Evolutionary conservation across 2,329 filamentous ascomycete species (phyloP).

Genomic region (Colletotrichum liriopes): DNA sequence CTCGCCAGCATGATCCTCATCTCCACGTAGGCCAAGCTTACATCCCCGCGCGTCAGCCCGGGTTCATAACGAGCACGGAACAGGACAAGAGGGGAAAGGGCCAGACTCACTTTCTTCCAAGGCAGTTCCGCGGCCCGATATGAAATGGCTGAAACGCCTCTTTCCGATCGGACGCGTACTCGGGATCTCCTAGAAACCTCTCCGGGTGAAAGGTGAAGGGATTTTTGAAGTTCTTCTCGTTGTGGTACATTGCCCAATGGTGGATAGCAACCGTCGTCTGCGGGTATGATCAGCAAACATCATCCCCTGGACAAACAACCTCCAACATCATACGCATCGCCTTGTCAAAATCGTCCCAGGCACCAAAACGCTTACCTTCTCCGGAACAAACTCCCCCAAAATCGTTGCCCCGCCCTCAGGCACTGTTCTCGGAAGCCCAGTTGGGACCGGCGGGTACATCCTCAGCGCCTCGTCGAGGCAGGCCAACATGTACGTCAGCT

Average conservation of each 20-base stretch:
- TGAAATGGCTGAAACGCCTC: slow-evolving; percentile 50
- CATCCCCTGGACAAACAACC: neutral
- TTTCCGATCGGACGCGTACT: slow-evolving; percentile 46
- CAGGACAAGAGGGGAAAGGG: neutral
- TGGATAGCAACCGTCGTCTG: slow-evolving; percentile 57
- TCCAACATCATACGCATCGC: neutral
- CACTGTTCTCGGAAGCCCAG: slow-evolving; percentile 48
- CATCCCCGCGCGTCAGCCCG: neutral
- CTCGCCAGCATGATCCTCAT: slow-evolving; percentile 64
- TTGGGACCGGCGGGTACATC: slow-evolving; percentile 53
- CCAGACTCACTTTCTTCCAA: slow-evolving; percentile 52
- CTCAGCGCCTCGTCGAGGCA: slow-evolving; percentile 60
- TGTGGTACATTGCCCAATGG: slow-evolving; percentile 48
- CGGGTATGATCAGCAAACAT: neutral
- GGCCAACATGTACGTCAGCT: slow-evolving; percentile 57
- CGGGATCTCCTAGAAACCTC: slow-evolving; percentile 51
- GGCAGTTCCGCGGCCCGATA: slow-evolving; percentile 50
- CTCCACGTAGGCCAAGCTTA: slow-evolving; percentile 61
- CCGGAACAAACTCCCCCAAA: slow-evolving; percentile 51
- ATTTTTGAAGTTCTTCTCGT: slow-evolving; percentile 57
- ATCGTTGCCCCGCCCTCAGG: slow-evolving; percentile 53
- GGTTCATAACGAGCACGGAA: neutral
- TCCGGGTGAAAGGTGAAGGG: slow-evolving; percentile 62
- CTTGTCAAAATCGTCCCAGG: neutral
- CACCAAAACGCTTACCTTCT: slow-evolving; percentile 47